Conservation (phyloP, 495 filamentous ascomycete genomes). For the Trichoderma reesei region DNA sequence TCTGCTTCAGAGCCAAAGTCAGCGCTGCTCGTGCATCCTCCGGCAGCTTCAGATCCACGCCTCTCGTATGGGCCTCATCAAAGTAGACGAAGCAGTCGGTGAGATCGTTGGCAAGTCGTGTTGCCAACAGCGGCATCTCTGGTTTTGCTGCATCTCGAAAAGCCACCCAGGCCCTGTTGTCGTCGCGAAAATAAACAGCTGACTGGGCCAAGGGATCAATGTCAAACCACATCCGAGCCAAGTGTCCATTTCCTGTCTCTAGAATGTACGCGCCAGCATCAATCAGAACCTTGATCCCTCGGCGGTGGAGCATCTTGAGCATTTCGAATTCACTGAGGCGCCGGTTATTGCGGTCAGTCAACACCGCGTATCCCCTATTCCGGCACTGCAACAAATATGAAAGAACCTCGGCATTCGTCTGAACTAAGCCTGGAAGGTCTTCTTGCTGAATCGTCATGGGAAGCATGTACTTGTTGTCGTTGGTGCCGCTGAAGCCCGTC, state of each 20-base stretch:
- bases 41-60: constrained; percentile 62
- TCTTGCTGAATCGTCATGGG: constrained; percentile 46
- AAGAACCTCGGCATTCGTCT: constrained; percentile 59
- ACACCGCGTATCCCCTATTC: constrained; percentile 33
- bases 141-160: constrained; percentile 28
- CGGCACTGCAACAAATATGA: constrained; percentile 45
- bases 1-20: constrained; percentile 56
- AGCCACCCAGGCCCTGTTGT: constrained; percentile 40
- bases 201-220: constrained; percentile 28
- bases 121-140: constrained; percentile 42
- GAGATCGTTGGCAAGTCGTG: constrained; percentile 50
- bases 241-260: constrained; percentile 47
- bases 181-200: constrained; percentile 44
- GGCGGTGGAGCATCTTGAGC: constrained; percentile 28
- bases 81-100: constrained; percentile 59
- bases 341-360: constrained; percentile 16
- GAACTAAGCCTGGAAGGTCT: constrained; percentile 44
- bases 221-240: constrained; percentile 41
- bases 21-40: constrained; percentile 50
- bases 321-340: constrained; percentile 16
- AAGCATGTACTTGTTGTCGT: constrained; percentile 49
- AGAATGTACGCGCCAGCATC: constrained; percentile 69
- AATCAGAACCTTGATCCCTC: constrained; percentile 46
- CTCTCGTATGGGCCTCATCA: constrained; percentile 68
- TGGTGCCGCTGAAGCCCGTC: constrained; percentile 66